Evolutionary conservation across 2,329 filamentous ascomycete genomes (phyloP).

Genomic region (Colletotrichum truncatum): DNA sequence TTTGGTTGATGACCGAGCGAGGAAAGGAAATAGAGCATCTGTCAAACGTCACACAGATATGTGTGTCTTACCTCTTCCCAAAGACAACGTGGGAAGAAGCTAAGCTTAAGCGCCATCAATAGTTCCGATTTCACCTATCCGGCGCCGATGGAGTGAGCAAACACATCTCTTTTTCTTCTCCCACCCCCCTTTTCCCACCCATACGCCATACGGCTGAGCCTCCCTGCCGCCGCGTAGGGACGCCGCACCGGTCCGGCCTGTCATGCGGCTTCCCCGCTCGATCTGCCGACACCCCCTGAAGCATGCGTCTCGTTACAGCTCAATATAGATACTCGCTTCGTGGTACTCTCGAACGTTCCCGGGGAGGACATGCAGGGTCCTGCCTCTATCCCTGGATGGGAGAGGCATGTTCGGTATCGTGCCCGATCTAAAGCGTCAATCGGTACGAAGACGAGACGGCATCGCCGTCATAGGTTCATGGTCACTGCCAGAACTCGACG

Average conservation of each 20-base stretch:
- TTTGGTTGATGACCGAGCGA: not conserved
- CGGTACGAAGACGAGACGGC: too few species aligned
- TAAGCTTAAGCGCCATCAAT: not conserved
- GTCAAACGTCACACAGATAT: constrained; percentile 6
- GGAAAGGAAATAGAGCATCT: not conserved
- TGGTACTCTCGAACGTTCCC: not conserved
- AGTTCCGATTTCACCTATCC: not conserved
- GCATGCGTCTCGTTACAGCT: not conserved
- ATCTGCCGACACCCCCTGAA: not conserved
- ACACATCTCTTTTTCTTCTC: too few species aligned
- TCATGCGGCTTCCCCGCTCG: not conserved
- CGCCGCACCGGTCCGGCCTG: not conserved
- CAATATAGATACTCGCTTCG: too few species aligned
- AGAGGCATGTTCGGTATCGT: too few species aligned
- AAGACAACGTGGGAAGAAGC: not conserved
- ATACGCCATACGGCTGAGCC: too few species aligned
- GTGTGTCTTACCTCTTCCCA: not conserved
- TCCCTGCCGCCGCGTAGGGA: not conserved
- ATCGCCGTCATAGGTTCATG: too few species aligned
- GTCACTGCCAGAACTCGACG: too few species aligned
- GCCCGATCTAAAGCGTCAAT: too few species aligned
- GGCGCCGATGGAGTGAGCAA: not conserved
- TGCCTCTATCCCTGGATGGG: not conserved
- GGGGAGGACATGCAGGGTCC: not conserved
- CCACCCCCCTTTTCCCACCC: too few species aligned